Conservation (phyloP, 306 rosid genomes). For the Ormosia semicastrata region DNA sequence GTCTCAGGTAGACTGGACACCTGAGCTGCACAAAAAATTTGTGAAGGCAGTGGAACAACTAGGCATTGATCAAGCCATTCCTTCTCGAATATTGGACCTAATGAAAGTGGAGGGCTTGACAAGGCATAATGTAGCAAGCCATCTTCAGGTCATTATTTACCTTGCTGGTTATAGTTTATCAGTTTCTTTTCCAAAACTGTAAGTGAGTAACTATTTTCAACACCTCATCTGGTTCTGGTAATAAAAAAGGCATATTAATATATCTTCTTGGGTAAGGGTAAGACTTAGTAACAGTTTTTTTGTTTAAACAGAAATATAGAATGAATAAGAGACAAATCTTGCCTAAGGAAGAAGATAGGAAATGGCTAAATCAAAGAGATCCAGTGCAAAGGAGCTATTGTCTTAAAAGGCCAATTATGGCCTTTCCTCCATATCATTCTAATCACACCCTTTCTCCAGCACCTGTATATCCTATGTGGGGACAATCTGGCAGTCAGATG, state of each 20-base stretch:
- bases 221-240: not conserved
- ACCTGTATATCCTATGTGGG: slow-evolving; percentile 75
- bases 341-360: slow-evolving; percentile 74
- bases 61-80: slow-evolving; percentile 95
- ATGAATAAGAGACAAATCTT: slow-evolving; percentile 85
- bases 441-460: slow-evolving; percentile 50
- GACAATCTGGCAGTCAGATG: slow-evolving; percentile 45
- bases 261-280: not conserved
- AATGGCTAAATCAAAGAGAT: slow-evolving; percentile 62
- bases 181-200: not conserved
- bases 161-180: not conserved
- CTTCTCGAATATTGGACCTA: slow-evolving; percentile 83
- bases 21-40: slow-evolving; percentile 85
- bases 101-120: slow-evolving; percentile 94
- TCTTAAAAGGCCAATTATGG: slow-evolving; percentile 73
- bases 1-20: slow-evolving; percentile 94
- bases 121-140: slow-evolving; percentile 96
- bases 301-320: slow-evolving; percentile 69
- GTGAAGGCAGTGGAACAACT: slow-evolving; percentile 91
- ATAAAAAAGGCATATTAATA: not conserved
- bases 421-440: slow-evolving; percentile 71
- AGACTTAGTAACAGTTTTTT: not conserved
- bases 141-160: slow-evolving; percentile 73
- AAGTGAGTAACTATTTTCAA: not conserved
- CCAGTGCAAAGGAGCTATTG: slow-evolving; percentile 52